These are phyloP conservation scores for Fomitopsis schrenkii DNA, from an alignment of 1,284 basidiomycete species.

Conservation along the genomic window DNA sequence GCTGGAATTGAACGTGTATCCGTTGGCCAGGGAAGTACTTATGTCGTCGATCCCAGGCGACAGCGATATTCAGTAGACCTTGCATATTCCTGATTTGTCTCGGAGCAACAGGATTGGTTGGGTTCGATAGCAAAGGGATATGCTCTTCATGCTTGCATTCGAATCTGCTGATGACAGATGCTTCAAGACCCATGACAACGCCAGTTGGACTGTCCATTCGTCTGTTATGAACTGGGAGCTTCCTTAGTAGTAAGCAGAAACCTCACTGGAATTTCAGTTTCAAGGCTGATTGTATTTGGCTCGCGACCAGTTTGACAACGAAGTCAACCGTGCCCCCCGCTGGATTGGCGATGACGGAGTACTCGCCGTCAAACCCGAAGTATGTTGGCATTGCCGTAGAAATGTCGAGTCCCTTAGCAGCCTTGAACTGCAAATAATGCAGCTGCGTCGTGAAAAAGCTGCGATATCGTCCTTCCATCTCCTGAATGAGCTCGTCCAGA, in stretches of 20 bases:
- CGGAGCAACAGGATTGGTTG: background rate
- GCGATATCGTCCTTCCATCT: slow-evolving; percentile 33
- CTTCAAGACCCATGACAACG: slow-evolving; percentile 12
- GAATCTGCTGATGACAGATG: slow-evolving; percentile 37
- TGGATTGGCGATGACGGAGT: slow-evolving; percentile 41
- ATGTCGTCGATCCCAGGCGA: slow-evolving; percentile 49
- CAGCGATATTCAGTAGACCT: slow-evolving; percentile 47
- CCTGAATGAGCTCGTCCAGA: slow-evolving; percentile 30
- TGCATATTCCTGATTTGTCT: slow-evolving; percentile 30
- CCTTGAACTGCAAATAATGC: slow-evolving; percentile 33
- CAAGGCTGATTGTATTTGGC: slow-evolving; percentile 31
- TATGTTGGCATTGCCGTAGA: slow-evolving; percentile 13
- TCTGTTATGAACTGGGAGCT: background rate
- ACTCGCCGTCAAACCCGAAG: slow-evolving; percentile 55
- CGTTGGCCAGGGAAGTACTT: slow-evolving; percentile 45
- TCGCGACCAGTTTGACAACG: slow-evolving; percentile 30
- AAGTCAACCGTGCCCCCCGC: slow-evolving; percentile 34
- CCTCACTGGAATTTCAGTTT: slow-evolving; percentile 39
- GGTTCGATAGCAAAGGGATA: slow-evolving; percentile 19
- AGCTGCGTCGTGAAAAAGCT: slow-evolving; percentile 39
- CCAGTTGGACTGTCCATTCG: slow-evolving; percentile 6
- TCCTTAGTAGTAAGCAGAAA: background rate
- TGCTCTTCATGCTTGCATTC: slow-evolving; percentile 33
- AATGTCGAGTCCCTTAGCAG: slow-evolving; percentile 5
- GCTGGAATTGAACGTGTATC: slow-evolving; percentile 45